phyloP scores from a whole-genome alignment of 495 filamentous ascomycete species.

The Penicillium daleae region DNA sequence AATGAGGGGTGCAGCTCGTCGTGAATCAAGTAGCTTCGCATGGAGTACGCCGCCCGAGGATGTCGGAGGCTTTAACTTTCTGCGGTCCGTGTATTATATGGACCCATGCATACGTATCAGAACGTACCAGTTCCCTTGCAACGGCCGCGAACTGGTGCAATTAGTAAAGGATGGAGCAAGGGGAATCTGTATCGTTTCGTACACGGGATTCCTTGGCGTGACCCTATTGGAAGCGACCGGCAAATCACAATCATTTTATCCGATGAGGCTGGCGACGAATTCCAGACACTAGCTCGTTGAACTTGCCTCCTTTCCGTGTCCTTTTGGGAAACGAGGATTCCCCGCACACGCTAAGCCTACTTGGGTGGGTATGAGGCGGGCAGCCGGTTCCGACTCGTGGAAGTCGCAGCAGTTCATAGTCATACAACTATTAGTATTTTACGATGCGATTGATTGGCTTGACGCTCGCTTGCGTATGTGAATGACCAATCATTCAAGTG shows the following conservation, averaged over 20 bases:
- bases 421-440: not conserved
- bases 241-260: not conserved
- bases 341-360: slow-evolving; percentile 4
- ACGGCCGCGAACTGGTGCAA: not conserved
- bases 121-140: not conserved
- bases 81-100: not conserved
- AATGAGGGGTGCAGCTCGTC: slow-evolving; percentile 4
- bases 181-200: not conserved
- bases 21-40: not conserved
- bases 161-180: not conserved
- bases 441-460: not conserved
- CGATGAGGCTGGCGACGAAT: not conserved
- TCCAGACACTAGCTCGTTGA: not conserved
- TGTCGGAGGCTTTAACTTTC: not conserved
- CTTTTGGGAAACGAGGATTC: not conserved
- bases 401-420: not conserved
- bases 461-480: not conserved
- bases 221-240: not conserved
- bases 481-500: not conserved
- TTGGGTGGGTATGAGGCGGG: not conserved
- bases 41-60: not conserved
- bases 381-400: not conserved
- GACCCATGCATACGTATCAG: not conserved
- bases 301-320: slow-evolving; percentile 6
- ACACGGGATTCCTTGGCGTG: not conserved